Evolutionary conservation across 768 basidiomycete species (phyloP).

Genomic region (Termitomyces sp.): DNA sequence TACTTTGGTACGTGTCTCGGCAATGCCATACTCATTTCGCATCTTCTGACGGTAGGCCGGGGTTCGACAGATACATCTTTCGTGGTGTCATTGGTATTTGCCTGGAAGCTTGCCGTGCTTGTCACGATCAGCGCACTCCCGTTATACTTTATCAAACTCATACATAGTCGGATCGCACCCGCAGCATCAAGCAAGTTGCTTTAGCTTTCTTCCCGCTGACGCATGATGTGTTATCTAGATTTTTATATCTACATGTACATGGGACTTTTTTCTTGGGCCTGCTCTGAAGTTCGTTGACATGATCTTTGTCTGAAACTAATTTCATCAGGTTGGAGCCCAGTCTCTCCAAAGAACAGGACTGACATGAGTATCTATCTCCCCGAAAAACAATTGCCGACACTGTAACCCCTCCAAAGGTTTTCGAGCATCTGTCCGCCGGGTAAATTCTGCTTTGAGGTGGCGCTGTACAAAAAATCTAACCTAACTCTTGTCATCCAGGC

Average conservation of each 20-base stretch:
- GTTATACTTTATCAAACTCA: slow-evolving; percentile 84
- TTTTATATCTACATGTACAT: not conserved
- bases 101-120: slow-evolving; percentile 94
- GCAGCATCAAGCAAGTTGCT: slow-evolving; percentile 91
- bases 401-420: not conserved
- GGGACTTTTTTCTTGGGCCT: not conserved
- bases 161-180: slow-evolving; percentile 83
- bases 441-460: not conserved
- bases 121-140: slow-evolving; percentile 93
- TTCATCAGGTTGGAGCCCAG: not conserved
- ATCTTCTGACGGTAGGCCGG: slow-evolving; percentile 5
- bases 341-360: not conserved
- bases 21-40: not conserved
- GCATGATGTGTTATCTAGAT: not conserved
- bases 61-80: slow-evolving; percentile 75
- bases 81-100: slow-evolving; percentile 82
- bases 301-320: no score
- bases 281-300: not conserved
- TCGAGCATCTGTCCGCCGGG: no score
- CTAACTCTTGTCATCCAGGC: not conserved
- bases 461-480: not conserved
- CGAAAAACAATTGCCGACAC: not conserved
- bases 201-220: slow-evolving; percentile 26
- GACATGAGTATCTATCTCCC: not conserved
- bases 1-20: slow-evolving; percentile 80